Evolutionary conservation across 202 grass and related monocot genomes (phyloP), one percentile per base, ranked within the genome.

Genomic region (Dendrocalamus latiflorus): DNA sequence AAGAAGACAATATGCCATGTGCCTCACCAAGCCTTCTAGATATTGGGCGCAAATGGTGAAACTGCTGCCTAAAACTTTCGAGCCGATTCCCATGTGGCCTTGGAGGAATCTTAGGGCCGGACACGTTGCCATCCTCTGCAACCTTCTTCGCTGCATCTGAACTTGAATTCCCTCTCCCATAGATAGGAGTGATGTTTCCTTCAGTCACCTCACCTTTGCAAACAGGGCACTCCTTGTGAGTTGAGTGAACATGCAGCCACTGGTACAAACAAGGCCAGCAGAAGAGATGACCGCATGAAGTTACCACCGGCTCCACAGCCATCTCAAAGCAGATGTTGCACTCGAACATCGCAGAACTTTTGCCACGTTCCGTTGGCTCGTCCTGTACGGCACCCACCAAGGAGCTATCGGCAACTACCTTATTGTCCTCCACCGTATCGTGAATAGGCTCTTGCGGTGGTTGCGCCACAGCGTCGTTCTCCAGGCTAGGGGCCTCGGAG

Each of bases 191-290:
- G 48, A 95, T 76, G 65, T 95, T 95, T 36, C 82, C 84, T 77
- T 95, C 91, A 22, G 89, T 93, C 12, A 98, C 93, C 64, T 95
- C 95, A n/a, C 95, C 95, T 67, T 98, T 98, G 93, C 95, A 98
- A 43, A 98, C 95, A 75, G 95, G 95, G 73, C 95, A 98, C 42
- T 98, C 93, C 71, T 91, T 93, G 69, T 95, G 93, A 41, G 72
- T 90, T 65, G 92, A 93, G 68, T 98, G 93, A 22, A 98, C 77
- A 78, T 98, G 89, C 37, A 98, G 72, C 95, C 95, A 98, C 61
- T 98, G 93, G 67, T 98, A 98, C 76, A 98, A 83, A 65, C 95
- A 98, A 33, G 95, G 90, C 95, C 95, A 98, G 80, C 95, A 98
- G 85, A 98, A 98, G 72, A 98, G 88, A 77, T 98, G 95, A 1